Evolutionary conservation across 495 filamentous ascomycete species (phyloP), one percentile per base, ranked within the genome.

Genomic region (Podospora australis): DNA sequence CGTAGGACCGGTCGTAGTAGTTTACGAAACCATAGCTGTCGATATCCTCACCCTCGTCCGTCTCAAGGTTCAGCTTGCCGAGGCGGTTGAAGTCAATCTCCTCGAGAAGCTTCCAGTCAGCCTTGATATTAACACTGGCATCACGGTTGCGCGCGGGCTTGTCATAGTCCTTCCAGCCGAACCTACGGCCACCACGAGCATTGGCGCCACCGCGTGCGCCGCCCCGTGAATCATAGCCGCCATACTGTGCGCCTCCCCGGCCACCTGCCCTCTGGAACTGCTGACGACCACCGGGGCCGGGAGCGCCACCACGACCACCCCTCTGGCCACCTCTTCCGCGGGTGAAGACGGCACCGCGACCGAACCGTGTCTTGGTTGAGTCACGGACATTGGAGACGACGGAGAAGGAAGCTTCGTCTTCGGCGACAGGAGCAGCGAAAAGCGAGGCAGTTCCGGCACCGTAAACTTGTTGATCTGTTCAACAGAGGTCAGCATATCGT

Each of bases 121-220:
- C 77, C 67, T 90, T 90, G 66, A 96, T 87, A 65, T 87, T 88
- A 63, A 98, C 85, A 24, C 88, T 95, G 6, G 91, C 82, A 73
- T 98, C 92, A 47, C 92, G 87, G 60, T 91, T 96, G 55, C 92
- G 83, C 70, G 92, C 82, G 28, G 92, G 92, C 80, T 97, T 98
- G 71, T 98, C 92, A 63, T 89, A 96, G 64, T 98, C 92, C 68
- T 91, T 96, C 90, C 92, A 97, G 62, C 92, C 94, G 62, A 96
- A 96, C 39, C 94, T 79, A 52, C 92, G 82, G 23, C 82, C 79
- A 42, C 82, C 79, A 43, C 81, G 61, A 11, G 71, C 73, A n/a
- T 71, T 72, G 6, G 58, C 67, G 28, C 69, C 69, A 34, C 78
- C 69, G 21, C 79, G 77, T 14, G 70, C 72, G 44, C 86, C 82